Evolutionary conservation across 192 early-diverging fungal genomes (phyloP).

Genomic region (Mortierella claussenii): DNA sequence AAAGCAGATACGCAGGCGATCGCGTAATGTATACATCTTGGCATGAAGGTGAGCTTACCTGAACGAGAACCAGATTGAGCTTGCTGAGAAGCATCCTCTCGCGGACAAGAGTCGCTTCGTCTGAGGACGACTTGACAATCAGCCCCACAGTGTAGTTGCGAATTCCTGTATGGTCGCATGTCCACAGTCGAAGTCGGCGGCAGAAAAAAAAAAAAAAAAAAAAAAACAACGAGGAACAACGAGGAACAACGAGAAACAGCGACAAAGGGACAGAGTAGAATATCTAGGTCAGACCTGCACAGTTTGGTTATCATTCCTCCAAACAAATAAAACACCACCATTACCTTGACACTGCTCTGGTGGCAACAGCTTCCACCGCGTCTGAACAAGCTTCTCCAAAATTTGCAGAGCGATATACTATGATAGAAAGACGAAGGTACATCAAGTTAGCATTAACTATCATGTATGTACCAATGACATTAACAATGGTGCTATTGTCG

Average conservation of each 20-base stretch:
- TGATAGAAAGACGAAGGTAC: not conserved
- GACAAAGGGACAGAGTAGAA: no score
- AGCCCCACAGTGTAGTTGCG: constrained; percentile 94
- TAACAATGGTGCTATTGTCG: no score
- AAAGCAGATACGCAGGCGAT: no score
- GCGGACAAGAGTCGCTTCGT: constrained; percentile 79
- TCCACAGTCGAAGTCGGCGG: no score
- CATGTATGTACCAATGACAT: not conserved
- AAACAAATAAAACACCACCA: no score
- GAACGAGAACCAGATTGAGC: constrained; percentile 97
- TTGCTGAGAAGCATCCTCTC: constrained; percentile 88
- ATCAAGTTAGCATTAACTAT: not conserved
- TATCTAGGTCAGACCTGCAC: no score
- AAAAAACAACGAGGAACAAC: not conserved
- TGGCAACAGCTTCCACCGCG: constrained; percentile 96
- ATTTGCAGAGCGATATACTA: constrained; percentile 95
- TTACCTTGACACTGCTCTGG: constrained; percentile 83
- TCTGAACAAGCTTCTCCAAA: constrained; percentile 95
- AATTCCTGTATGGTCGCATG: constrained; percentile 87
- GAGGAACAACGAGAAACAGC: not conserved
- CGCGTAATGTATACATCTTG: no score
- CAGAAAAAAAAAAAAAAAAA: not conserved
- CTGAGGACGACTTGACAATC: constrained; percentile 91
- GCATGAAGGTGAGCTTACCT: constrained; percentile 64
- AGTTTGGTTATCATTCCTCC: no score